Evolutionary conservation across 306 rosid species (phyloP), one percentile per base, ranked within the genome.

Genomic region (Abrus precatorius): DNA sequence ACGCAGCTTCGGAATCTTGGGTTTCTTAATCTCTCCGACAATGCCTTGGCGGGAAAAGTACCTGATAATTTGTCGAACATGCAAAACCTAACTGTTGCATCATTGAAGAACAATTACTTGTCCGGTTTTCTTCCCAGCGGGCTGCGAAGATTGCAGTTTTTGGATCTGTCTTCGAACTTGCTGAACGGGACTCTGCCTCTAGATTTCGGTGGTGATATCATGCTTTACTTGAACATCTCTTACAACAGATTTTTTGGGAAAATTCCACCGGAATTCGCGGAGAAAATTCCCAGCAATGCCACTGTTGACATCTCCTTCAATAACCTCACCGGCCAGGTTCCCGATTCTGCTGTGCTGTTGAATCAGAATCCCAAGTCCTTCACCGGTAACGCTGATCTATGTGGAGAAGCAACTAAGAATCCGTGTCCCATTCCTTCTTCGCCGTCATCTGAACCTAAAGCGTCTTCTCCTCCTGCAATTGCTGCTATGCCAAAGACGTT

Each of bases 131-230:
- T 96, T 28, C 94, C 97, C 0, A 57, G 79, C 9, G 86, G 87
- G 14, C 82, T 92, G 3, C 57, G 56, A 5, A 27, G 60, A 6
- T 72, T 92, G 32, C 83, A 85, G 69, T 79, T 83, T 74, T 71
- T 96, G 65, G 99, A 96, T 92, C 89, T 96, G 34, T 93, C 99
- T 30, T 89, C 90, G 1, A 96, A 96, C 83, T 83, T 91, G 76
- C 32, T 96, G 13, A 92, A 90, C 53, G 99, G 94, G 4, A 86
- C 99, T 59, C 80, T 96, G 32, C 92, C 92, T 4, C 32, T 43
- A 0, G 91, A 86, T 79, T 93, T 93, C 29, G 93, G 88, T 0
- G 97, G 97, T 1, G 83, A 81, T 6, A 59, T 36, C 12, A 60
- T 91, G 5, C 77, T 62, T 69, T 92, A 87, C 87, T 77, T 93